Base-by-base conservation (phyloP, 2,329 filamentous ascomycete species). In the Scytalidium sp. region DNA sequence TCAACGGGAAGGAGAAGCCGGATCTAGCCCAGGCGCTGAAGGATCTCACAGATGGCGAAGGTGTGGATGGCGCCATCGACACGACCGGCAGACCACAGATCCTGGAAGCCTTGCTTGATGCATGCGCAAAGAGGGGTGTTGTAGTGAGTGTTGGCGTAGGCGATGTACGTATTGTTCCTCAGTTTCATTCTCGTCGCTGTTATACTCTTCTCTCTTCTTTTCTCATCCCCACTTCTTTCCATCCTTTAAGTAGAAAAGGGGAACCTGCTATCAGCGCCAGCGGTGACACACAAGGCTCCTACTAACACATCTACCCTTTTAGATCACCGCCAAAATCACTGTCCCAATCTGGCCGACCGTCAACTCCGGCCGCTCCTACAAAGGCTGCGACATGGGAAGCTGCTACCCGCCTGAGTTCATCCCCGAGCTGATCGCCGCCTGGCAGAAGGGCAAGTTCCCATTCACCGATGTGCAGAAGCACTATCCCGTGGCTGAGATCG, bases 321-420 rank as follows among this genome's bases (percentile, higher is more conserved):
- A 57, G 54, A 47, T 58, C 8, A 43, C 43, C n/a, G 54, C 56
- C 10, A 50, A 49, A 7, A 29, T 54, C 1, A 46, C 50, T 3
- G 51, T 49, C 15, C 50, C 47, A 41, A 52, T 59, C 2, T 59
- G 54, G 23, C 50, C 55, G 11, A 50, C 46, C 3, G 54, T 58
- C 13, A 59, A 58, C 32, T 32, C 39, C 20, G 56, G 57, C 10
- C 43, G 53, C 11, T 42, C 46, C 13, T 58, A 57, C 46, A 44
- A 50, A 2, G 56, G 54, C 7, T 57, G 49, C 36, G 55, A 51
- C 7, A 58, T 56, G 54, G 57, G 57, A 22, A 58, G 50, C 40
- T 53, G 54, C 15, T 58, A 58, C 39, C 56, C 57, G 5, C 56
- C 54, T 10, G 57, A 58, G 19, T 59, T 59, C 39, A 46, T 58